phyloP scores from a whole-genome alignment of 1,284 basidiomycete species.

The Ceratobasidium sp. region DNA sequence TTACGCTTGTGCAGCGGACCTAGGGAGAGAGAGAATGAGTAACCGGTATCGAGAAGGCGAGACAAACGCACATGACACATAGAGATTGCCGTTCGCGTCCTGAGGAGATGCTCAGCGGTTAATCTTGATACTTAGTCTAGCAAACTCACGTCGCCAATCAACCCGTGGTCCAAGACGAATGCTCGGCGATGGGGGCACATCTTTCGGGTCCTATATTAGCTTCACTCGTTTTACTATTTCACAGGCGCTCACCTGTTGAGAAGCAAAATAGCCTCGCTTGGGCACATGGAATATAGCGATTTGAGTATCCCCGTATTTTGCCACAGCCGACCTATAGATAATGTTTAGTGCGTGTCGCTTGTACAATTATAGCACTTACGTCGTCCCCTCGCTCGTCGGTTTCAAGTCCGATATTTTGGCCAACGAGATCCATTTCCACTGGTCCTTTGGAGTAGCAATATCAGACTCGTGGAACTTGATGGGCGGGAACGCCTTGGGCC shows the following conservation, averaged over 20 bases:
- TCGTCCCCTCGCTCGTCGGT: slow-evolving; percentile 59
- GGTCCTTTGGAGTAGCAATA: slow-evolving; percentile 54
- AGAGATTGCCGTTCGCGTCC: slow-evolving; percentile 59
- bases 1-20: slow-evolving; percentile 79
- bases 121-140: slow-evolving; percentile 44
- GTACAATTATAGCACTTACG: slow-evolving; percentile 49
- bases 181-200: slow-evolving; percentile 71
- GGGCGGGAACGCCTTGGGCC: slow-evolving; percentile 65
- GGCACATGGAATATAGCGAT: slow-evolving; percentile 72
- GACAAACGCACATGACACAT: slow-evolving; percentile 58
- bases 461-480: slow-evolving; percentile 56
- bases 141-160: slow-evolving; percentile 48
- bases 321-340: slow-evolving; percentile 55
- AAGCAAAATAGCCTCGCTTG: slow-evolving; percentile 66
- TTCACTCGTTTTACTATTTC: neutral
- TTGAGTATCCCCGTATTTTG: slow-evolving; percentile 76
- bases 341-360: neutral
- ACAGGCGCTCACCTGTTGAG: slow-evolving; percentile 62
- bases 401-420: slow-evolving; percentile 62
- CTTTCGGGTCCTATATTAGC: slow-evolving; percentile 45
- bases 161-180: slow-evolving; percentile 75
- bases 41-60: no score
- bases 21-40: no score
- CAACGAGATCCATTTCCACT: slow-evolving; percentile 69
- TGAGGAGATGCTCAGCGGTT: slow-evolving; percentile 55